Evolutionary conservation across 2,329 filamentous ascomycete genomes (phyloP), one percentile per base, ranked within the genome.

Genomic region (Colletotrichum costaricense): DNA sequence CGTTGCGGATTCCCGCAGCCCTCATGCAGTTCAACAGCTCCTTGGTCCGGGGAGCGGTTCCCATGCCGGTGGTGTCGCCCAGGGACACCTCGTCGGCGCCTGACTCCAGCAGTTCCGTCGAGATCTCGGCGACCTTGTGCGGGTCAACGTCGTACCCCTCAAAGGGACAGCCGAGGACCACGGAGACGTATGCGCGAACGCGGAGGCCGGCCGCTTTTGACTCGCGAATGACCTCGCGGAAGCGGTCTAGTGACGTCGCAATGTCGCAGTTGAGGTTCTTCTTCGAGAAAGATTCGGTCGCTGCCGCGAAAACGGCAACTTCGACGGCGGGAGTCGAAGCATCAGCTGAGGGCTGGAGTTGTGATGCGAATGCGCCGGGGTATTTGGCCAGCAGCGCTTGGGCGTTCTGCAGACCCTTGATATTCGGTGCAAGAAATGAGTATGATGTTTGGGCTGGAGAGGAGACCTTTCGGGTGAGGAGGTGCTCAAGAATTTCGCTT

Each of bases 21-120:
- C 86, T 82, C 82, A 95, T 84, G 69, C 91, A 91, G 75, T 88
- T 87, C 71, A 95, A 85, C 59, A 95, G 84, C 69, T 90, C 89
- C 68, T 86, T 85, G 2, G 93, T 94, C 69, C 90, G 86, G 22
- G 91, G 92, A n/a, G 91, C 92, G 0, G 94, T 97, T 38, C 95
- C 95, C 89, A 97, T 95, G 22, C 95, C 95, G 0, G 95, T 96
- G 0, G 95, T 98, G 79, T 98, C 95, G 7, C 95, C 95, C 0
- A 98, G 89, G 1, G 93, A 94, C 76, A 98, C 95, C 86, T 98
- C 95, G 79, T 97, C 94, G 24, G 94, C 95, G 22, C 95, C 95
- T 87, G 96, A 94, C 79, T 95, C 93, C 1, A 98, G 87, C 62
- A 98, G 84, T 78, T 86, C 91, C 73, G 86, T 89, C 0, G 93